Evolutionary conservation across 2,329 filamentous ascomycete species (phyloP), one percentile per base, ranked within the genome.

Genomic region (Penicillium oxalicum): DNA sequence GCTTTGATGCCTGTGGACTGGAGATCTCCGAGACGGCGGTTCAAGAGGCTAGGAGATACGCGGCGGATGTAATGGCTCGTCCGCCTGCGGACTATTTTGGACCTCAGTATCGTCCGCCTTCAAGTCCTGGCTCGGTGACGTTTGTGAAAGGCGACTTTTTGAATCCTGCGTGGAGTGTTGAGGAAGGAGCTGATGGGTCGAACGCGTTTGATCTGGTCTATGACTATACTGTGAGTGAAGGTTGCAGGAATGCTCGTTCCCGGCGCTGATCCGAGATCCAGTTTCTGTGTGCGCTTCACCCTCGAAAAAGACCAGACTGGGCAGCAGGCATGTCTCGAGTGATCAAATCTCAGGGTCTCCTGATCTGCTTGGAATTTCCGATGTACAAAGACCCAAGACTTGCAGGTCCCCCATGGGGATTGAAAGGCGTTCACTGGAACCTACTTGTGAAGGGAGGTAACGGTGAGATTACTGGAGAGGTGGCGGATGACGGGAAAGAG

Each of bases 81-180:
- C 58, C 61, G 3, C 37, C 48, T 7, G 41, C n/a, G 7, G 47
- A 58, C 36, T 55, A 63, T 43, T 61, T 61, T 35, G 53, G 52
- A 2, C n/a, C 8, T 25, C 12, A 35, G 27, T 2, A 36, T 12
- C 28, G 28, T 40, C n/a, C 8, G 9, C 4, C 32, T 38, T 11
- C 27, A 11, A 33, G 35, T 1, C 39, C 25, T 12, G 85, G 85
- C 0, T 62, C 60, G 3, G 71, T 79, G 26, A 74, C 71, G 2
- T 86, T 82, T 71, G 52, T 86, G 4, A 61, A 67, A 2, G 83
- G 79, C 0, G 83, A 90, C 58, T 89, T 87, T 65, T 89, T 88
- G 64, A 69, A 72, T 5, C 73, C 82, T 47, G 76, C 72, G 1
- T 85, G 82, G 76, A 60, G 78, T 33, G 37, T 65, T 45, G 42